Conservation (phyloP, 164 flowering plant genomes). For the Magnolia kwangsiensis region DNA sequence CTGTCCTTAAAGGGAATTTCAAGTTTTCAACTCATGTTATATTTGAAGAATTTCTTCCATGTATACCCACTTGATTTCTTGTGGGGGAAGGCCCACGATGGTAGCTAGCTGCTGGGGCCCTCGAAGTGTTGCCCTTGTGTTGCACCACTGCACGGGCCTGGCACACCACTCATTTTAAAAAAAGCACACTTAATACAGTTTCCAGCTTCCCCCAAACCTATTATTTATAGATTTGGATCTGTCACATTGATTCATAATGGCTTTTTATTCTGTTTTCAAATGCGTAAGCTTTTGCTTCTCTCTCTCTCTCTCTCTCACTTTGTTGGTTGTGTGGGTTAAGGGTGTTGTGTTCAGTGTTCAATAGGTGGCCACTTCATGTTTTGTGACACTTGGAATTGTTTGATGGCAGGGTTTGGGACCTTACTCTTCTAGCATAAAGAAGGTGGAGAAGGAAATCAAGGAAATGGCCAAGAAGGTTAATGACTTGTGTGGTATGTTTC, state of each 20-base stretch:
- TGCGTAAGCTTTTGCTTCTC: not conserved
- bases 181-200: no score
- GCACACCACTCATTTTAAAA: no score
- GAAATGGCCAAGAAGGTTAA: slow-evolving; percentile 92
- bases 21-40: no score
- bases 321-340: not conserved
- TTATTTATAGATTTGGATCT: no score
- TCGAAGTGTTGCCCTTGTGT: no score
- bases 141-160: no score
- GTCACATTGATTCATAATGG: not conserved
- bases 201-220: no score
- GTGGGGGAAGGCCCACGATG: no score
- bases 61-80: no score
- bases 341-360: not conserved
- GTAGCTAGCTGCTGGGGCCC: no score
- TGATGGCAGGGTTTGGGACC: slow-evolving; percentile 84
- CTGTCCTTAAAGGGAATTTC: not conserved
- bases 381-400: not conserved
- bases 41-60: no score
- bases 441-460: slow-evolving; percentile 86
- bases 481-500: slow-evolving; percentile 80
- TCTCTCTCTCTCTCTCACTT: not conserved
- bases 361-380: not conserved
- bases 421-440: slow-evolving; percentile 76
- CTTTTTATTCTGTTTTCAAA: not conserved